Base-by-base conservation (phyloP, 257 asterid genomes). In the Paraleonurus japonicus region DNA sequence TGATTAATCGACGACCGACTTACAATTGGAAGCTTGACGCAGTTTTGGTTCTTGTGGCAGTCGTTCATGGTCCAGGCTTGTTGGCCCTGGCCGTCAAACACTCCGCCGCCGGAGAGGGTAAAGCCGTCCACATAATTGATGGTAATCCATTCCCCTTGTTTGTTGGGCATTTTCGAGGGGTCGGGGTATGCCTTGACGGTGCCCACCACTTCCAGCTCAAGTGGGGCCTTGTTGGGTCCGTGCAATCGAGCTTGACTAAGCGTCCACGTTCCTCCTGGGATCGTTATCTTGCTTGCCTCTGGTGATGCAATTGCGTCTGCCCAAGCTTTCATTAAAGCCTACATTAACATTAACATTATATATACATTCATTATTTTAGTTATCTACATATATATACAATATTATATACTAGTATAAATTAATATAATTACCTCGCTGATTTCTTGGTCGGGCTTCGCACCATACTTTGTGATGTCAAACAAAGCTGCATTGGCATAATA, bases 31-130 rank as follows among this genome's bases (percentile, higher is more conserved):
- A 78, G 80, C 33, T 53, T 76, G 30, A 54, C 45, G 75, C 90
- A 86, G 0, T 78, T 35, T 0, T 1, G 0, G 20, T 73, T 69
- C 3, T n/a, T 54, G 61, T 71, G 9, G 74, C 95, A 85, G 50
- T 83, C 90, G 23, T 88, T 84, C 57, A 5, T 4, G 20, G 13
- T 67, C 93, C 90, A 88, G 0, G 84, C 84, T 13, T 19, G 3
- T 5, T 65, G 19, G 5, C 91, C 89, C 55, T 53, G 74, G 35
- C 93, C 93, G 33, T 85, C 87, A 11, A 85, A 64, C 4, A 74
- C 59, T 3, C 93, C 91, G 1, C 72, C 77, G 19, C 89, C 94
- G 0, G 78, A 74, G 35, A 89, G 51, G 23, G 87, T 82, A 37
- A 89, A 70, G 16, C 19, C 5, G 23, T 79, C 72, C n/a, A 85